These are phyloP conservation scores for Cercospora sp. DNA, from an alignment of 2,329 filamentous ascomycete genomes.

Conservation along the genomic window DNA sequence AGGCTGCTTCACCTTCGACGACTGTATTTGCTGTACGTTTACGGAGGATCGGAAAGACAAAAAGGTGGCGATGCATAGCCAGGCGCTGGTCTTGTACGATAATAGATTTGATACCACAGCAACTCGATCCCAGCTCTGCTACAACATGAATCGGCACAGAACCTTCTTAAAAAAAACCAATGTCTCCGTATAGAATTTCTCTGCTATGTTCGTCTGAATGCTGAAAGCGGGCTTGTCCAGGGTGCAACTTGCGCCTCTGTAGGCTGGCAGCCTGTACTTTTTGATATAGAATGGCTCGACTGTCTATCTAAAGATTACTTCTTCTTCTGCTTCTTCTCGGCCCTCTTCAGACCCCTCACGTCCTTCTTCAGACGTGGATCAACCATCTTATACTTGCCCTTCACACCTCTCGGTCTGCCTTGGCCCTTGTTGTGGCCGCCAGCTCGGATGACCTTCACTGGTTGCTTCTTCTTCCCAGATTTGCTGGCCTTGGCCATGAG, in stretches of 20 bases:
- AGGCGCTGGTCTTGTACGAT: slow-evolving; percentile 21
- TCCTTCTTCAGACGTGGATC: slow-evolving; percentile 97
- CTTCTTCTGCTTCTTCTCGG: slow-evolving; percentile 61
- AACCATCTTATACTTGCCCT: slow-evolving; percentile 97
- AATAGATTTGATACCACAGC: slow-evolving; percentile 27
- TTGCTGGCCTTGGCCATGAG: slow-evolving; percentile 78
- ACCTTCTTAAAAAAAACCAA: neutral
- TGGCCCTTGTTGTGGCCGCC: slow-evolving; percentile 80
- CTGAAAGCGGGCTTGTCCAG: neutral
- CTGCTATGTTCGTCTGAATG: neutral
- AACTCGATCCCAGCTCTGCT: slow-evolving; percentile 26
- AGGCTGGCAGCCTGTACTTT: neutral
- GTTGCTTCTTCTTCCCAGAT: slow-evolving; percentile 67
- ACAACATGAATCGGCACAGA: neutral
- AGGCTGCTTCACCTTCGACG: slow-evolving; percentile 20
- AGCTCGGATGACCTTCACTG: slow-evolving; percentile 87
- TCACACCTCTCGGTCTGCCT: slow-evolving; percentile 85
- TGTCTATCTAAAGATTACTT: slow-evolving; percentile 14
- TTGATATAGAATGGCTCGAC: neutral
- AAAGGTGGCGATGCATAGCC: slow-evolving; percentile 21
- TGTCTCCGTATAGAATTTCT: neutral
- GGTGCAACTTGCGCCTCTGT: neutral
- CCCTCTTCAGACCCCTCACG: slow-evolving; percentile 78
- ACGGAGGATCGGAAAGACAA: slow-evolving; percentile 9
- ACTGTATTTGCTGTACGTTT: slow-evolving; percentile 27